phyloP scores from a whole-genome alignment of 2,329 filamentous ascomycete species.

The Hirsutella thompsonii region DNA sequence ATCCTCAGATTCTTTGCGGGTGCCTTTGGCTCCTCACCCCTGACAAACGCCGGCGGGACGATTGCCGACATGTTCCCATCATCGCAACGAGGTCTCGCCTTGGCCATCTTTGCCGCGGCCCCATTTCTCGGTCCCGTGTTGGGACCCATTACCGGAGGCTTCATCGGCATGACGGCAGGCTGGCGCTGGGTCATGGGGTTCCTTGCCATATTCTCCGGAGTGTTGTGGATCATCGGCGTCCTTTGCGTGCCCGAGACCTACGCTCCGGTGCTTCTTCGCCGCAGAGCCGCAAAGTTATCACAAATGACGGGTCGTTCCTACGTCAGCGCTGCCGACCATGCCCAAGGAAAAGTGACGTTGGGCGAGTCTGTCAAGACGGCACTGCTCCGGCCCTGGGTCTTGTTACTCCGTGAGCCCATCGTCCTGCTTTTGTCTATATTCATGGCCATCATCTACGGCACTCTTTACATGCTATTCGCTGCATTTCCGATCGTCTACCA shows the following conservation, averaged over 20 bases:
- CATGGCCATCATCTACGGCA: conserved; percentile 70
- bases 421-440: conserved; percentile 75
- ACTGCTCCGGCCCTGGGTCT: conserved; percentile 69
- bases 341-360: conserved; percentile 55
- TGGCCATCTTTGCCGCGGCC: conserved; percentile 51
- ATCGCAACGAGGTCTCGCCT: conserved; percentile 46
- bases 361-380: conserved; percentile 36
- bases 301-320: conserved; percentile 51
- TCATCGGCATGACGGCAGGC: conserved; percentile 23
- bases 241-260: conserved; percentile 72
- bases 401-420: conserved; percentile 71
- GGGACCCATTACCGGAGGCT: conserved; percentile 33
- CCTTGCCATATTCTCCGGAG: conserved; percentile 34
- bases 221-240: conserved; percentile 52
- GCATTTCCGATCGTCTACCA: conserved; percentile 62
- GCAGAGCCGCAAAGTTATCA: conserved; percentile 58
- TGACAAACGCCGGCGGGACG: conserved; percentile 56
- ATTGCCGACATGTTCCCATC: conserved; percentile 50
- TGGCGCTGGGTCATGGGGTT: conserved; percentile 31
- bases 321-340: conserved; percentile 69
- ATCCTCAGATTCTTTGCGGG: conserved; percentile 49
- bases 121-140: conserved; percentile 45
- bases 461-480: conserved; percentile 68
- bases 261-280: conserved; percentile 61
- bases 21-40: conserved; percentile 45